Base-by-base conservation (phyloP, 1,139 yeast genomes). In the Suhomyces taliae region DNA sequence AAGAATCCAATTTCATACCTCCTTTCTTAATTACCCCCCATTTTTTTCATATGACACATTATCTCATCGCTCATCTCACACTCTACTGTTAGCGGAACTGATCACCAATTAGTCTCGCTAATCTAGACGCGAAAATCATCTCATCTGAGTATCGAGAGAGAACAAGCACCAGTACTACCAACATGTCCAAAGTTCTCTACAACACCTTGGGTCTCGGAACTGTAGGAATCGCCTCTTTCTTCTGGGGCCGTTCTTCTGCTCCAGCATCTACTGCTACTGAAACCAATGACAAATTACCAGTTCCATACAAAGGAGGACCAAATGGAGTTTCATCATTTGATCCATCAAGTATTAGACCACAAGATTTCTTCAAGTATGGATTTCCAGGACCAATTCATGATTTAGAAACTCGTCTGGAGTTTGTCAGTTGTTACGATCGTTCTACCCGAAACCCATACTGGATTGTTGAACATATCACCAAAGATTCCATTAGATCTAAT, bases 341-440 rank as follows among this genome's bases (percentile, higher is more conserved):
- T 55, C 66, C 76, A 34, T 48, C 66, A 6, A 42, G 55, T 6
- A 76, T 88, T 7, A 76, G 81, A 50, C 97, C 97, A 0, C 78
- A 81, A 35, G 95, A 75, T 10, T 87, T 87, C 65, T 87, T 86
- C 72, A 85, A 84, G 59, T 91, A 87, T 61, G 99, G 99, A 4
- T 89, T 88, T 60, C 98, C 98, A 0, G 97, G 97, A 1, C 98
- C 98, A 0, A 78, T 87, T 37, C 95, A 90, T 62, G 99, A 93
- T 61, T 67, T 93, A 51, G 82, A 83, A 47, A 79, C 76, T 27
- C 77, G 90, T 54, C 75, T 78, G 45, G 97, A 90, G 66, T 93
- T 85, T 64, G 79, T 91, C 24, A 83, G 95, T 53, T 88, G 95
- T 57, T 93, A 84, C 65, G 95, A 93, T 62, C 79, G 99, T 55